Base-by-base conservation (phyloP, 2,329 filamentous ascomycete genomes). In the Pseudogymnoascus sp. region DNA sequence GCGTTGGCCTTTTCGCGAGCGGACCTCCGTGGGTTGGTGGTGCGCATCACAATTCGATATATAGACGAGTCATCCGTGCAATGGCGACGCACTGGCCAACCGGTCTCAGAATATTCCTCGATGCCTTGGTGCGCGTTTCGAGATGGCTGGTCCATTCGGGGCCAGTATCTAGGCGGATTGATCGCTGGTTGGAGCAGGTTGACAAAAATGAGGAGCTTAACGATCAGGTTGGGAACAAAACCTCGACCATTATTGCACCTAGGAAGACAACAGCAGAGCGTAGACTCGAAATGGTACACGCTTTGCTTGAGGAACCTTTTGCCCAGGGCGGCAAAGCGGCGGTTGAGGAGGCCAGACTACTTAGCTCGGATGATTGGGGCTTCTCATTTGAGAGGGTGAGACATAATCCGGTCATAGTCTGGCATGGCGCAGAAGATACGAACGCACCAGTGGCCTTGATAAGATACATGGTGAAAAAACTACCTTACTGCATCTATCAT, bases 361-460 rank as follows among this genome's bases (percentile, higher is more conserved):
- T 53, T 28, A 53, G 46, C 24, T 53, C 46, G 16, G 14, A 53
- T 53, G 43, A 65, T 4, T 67, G 66, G 66, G 66, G 65, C 3
- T 67, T 68, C 60, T 60, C 56, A 26, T 43, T 68, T 28, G 60
- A 62, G 11, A 63, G 61, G 26, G 24, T 68, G n/a, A 60, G 64
- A 59, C 60, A 65, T 22, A 41, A 60, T 7, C 46, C 43, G 24
- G 62, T 66, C 5, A 60, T 24, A 56, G 22, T 68, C 28, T 68
- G 66, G 66, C 66, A 68, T 61, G 66, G 66, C 7, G 53, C 41
- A 31, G 16, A 63, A 24, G 66, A 68, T 64, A 60, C 63, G 5
- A 67, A 65, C 38, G 63, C 63, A 46, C 66, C 66, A 53, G 46
- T 53, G n/a, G 26, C n/a, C 2, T 53, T 53, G 31, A 53, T 53